Evolutionary conservation across 306 rosid species (phyloP), one percentile per base, ranked within the genome.

Genomic region (Dryas alaskensis): DNA sequence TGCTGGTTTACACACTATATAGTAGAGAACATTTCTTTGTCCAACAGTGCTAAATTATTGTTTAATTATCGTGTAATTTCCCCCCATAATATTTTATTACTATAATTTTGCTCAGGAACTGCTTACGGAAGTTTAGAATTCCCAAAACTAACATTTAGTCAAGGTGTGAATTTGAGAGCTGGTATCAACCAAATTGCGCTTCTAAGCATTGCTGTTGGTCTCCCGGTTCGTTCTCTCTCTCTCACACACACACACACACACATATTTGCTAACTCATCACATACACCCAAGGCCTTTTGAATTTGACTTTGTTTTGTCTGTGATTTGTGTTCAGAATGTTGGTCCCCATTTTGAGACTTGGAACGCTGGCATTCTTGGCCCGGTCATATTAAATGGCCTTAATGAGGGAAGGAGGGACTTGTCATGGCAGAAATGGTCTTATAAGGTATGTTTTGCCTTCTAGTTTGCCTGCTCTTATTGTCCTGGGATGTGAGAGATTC

Each of bases 351-450:
- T 84, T 64, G 99, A 95, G 84, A 95, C 84, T 78, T 95, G 98
- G 99, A 95, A 95, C 57, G 92, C 97, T 65, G 99, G 99, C 71
- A 80, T 95, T 78, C 96, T 95, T 22, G 98, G 99, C 62, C 99
- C 98, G 14, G 85, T 92, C 71, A 63, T 93, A 37, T 81, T 95
- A 77, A 83, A 69, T 64, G 98, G 93, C 81, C 98, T 95, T 67
- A 85, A 92, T n/a, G 96, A 88, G 82, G 98, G 99, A 51, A 87
- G 85, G 77, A 88, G 97, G 80, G 99, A 92, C 85, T 89, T 92
- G 82, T 83, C 96, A 42, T 92, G 99, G 99, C 99, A 92, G 87
- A 95, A 95, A 73, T 92, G 99, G 98, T 81, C 99, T 49, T 95
- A 95, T 88, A 92, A 95, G 98, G 98, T 94, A 79, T 61, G 49